Evolutionary conservation across 768 basidiomycete species (phyloP), one percentile per base, ranked within the genome.

Genomic region (Nevesoporus exiguus): DNA sequence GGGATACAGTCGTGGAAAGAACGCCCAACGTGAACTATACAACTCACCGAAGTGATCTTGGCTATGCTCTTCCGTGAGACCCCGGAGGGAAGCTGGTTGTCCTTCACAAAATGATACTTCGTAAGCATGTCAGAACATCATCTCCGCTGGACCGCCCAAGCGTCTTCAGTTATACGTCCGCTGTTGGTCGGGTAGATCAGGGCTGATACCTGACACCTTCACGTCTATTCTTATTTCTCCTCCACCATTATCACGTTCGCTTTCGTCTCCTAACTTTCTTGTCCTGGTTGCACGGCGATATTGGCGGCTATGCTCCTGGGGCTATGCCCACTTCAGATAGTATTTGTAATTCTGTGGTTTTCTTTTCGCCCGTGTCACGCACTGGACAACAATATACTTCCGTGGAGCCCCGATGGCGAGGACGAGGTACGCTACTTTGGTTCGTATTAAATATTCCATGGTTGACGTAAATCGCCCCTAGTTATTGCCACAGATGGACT

Each of bases 161-260:
- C n/a, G 30, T n/a, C 36, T 22, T 27, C 48, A n/a, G n/a, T 51
- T n/a, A 46, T 49, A 25, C 25, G 31, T 24, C 37, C 31, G 29
- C 57, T 47, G 54, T 29, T 37, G 14, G 45, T 48, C 39, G n/a
- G 55, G 45, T 21, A 43, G 51, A 50, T 36, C 42, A 50, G 61
- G 61, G 63, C 66, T 54, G 61, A 58, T 48, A 51, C 58, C 42
- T 47, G 25, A 6, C 46, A 30, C 36, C 17, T 57, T 45, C 33
- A 2, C 51, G 33, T 25, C 14, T 42, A 39, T 47, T 36, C 33
- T 24, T 19, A 27, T 43, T 49, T 45, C 31, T 15, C 24, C 24
- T 29, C 13, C 3, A 33, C 14, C 33, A 29, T 13, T 19, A n/a
- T 49, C 29, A 40, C 47, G 9, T 62, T 39, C 47, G 11, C 22